Evolutionary conservation across 805 yeast species (phyloP).

Genomic region (Saturnispora bothae): DNA sequence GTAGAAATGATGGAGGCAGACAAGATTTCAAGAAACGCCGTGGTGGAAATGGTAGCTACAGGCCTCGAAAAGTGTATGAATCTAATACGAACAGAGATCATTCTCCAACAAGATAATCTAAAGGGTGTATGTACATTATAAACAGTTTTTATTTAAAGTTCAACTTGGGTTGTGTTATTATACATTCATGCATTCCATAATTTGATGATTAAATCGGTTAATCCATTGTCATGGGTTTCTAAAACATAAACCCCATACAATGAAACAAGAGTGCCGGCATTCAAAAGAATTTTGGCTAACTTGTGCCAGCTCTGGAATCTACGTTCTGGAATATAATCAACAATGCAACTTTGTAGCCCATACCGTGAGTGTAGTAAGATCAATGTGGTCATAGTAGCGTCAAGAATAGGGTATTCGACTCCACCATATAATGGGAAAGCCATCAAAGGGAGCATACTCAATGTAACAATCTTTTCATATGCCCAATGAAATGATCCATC

Average conservation of each 20-base stretch:
- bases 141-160: no score
- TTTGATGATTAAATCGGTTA: slow-evolving; percentile 50
- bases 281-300: slow-evolving; percentile 56
- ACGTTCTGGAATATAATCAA: slow-evolving; percentile 83
- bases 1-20: neutral
- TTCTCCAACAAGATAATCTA: slow-evolving; percentile 1
- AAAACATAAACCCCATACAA: slow-evolving; percentile 74
- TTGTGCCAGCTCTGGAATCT: slow-evolving; percentile 72
- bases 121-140: no score
- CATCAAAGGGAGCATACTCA: slow-evolving; percentile 67
- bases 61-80: neutral
- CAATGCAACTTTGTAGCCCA: slow-evolving; percentile 86
- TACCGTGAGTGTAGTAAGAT: slow-evolving; percentile 70
- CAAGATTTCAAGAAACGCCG: neutral
- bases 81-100: slow-evolving; percentile 1
- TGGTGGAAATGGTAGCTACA: neutral
- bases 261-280: slow-evolving; percentile 60
- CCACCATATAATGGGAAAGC: slow-evolving; percentile 72
- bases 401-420: slow-evolving; percentile 56
- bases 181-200: slow-evolving; percentile 60
- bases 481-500: slow-evolving; percentile 94
- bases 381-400: slow-evolving; percentile 56
- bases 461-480: slow-evolving; percentile 65
- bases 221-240: slow-evolving; percentile 72
- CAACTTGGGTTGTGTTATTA: no score